Percentiles rank a stretch among this genome's conserved stretches.
Evolutionary conservation across 352 stramenopile species (phyloP).

Genomic region (Pythium biforme): DNA sequence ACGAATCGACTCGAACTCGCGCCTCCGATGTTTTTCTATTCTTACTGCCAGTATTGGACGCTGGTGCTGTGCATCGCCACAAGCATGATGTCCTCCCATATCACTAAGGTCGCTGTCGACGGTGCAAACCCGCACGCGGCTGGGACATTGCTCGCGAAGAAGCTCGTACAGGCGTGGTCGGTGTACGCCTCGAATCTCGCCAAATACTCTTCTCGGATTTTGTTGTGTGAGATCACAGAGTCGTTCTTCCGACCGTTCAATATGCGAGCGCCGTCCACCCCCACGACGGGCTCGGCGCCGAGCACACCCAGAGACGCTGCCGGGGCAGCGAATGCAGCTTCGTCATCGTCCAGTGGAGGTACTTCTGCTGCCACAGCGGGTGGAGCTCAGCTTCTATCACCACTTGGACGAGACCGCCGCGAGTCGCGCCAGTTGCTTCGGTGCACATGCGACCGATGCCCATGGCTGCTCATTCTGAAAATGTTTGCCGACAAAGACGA

Average conservation of each 20-base stretch:
- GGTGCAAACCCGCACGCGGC: slow-evolving; percentile 26
- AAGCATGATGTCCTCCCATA: slow-evolving; percentile 54
- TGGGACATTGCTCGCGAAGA: slow-evolving; percentile 30
- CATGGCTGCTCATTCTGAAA: slow-evolving; percentile 71
- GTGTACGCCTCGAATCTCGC: slow-evolving; percentile 56
- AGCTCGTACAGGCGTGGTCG: slow-evolving; percentile 57
- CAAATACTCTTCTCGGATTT: slow-evolving; percentile 45
- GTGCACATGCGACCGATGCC: slow-evolving; percentile 67
- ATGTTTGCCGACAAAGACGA: slow-evolving; percentile 74
- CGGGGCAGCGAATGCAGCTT: neutral
- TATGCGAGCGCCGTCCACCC: slow-evolving; percentile 16
- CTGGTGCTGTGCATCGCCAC: slow-evolving; percentile 52
- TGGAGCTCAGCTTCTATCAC: slow-evolving; percentile 16
- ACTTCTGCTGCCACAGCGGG: slow-evolving; percentile 2
- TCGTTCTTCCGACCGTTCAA: slow-evolving; percentile 62
- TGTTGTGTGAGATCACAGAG: slow-evolving; percentile 62
- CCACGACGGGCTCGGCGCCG: slow-evolving; percentile 20
- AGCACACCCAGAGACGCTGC: slow-evolving; percentile 7
- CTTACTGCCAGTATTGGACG: slow-evolving; percentile 75
- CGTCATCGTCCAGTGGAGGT: neutral
- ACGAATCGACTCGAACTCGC: slow-evolving; percentile 59
- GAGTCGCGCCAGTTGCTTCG: slow-evolving; percentile 56
- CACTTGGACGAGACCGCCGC: slow-evolving; percentile 23
- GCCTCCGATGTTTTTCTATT: slow-evolving; percentile 37
- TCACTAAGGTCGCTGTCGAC: slow-evolving; percentile 54